Evolutionary conservation across 176 grass and related monocot species (phyloP), one percentile per base, ranked within the genome.

Genomic region (Tillandsia leiboldiana): DNA sequence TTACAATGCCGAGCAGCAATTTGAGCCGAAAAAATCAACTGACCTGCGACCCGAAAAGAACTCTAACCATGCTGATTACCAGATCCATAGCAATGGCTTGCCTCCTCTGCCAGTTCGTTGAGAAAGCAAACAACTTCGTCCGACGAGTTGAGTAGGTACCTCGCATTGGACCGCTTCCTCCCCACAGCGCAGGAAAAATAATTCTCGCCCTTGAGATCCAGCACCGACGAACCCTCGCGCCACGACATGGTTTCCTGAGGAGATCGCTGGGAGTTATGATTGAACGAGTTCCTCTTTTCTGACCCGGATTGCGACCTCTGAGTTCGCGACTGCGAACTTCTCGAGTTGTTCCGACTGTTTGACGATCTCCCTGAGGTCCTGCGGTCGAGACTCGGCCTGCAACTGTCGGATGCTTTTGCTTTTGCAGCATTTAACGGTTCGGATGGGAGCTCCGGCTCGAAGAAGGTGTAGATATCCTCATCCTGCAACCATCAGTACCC

Each of bases 391-490:
- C 74, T 73, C 8, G 85, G 61, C 24, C 82, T 90, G 4, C 53
- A 65, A 8, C 71, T 64, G 9, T 93, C 94, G 61, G 75, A 75
- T 15, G 61, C 47, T 88, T 99, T 99, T 28, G 71, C 50, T 76
- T 92, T 93, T 11, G 94, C 73, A 67, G 73, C 63, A 72, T 53
- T 85, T 67, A 53, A 54, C 11, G 77, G 51, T 59, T 99, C 94
- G 15, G 87, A 80, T 82, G 94, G 90, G 64, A 82, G 91, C 61
- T 99, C 94, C 0, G 94, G 94, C 78, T 99, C 94, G 47, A 99
- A 99, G 69, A 99, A 99, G 48, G 88, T 86, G 77, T 99, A 99
- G 63, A 99, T 93, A 71, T 99, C 94, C 73, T 99, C 94, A 71
- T 99, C 94, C 94, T 99, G 83, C 69, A 88, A 72, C 10, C 15